A percentile compares a stretch with the other conserved stretches of the same genome.
Evolutionary conservation across 352 stramenopile species (phyloP).

Genomic region (Globisporangium barbulae): DNA sequence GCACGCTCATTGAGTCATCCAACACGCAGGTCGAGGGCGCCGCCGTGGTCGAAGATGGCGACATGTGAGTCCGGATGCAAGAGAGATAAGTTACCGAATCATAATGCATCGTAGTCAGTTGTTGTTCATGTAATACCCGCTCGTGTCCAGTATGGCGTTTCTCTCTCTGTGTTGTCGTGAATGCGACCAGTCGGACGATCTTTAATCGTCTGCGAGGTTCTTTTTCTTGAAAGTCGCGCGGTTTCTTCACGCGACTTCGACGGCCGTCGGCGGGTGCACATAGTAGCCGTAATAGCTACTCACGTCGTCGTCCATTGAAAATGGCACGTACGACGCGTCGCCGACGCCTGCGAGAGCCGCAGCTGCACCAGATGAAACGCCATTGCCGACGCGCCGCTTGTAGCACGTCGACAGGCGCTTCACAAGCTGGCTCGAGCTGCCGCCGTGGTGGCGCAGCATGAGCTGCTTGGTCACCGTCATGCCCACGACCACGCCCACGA

Average conservation of each 20-base stretch:
- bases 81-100: background rate
- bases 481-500: constrained; percentile 41
- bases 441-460: constrained; percentile 13
- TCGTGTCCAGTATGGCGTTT: background rate
- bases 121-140: background rate
- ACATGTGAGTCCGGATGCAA: background rate
- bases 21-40: constrained; percentile 11
- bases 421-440: constrained; percentile 10
- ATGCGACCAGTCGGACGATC: background rate
- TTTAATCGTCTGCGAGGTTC: background rate
- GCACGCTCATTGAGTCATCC: constrained; percentile 22
- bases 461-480: constrained; percentile 28
- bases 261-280: constrained; percentile 26
- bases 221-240: background rate
- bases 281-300: constrained; percentile 26
- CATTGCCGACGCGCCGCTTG: constrained; percentile 2
- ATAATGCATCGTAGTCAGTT: background rate
- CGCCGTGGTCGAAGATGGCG: constrained; percentile 4
- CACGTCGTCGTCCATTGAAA: constrained; percentile 7
- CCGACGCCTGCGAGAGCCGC: background rate
- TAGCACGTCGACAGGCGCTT: constrained; percentile 10
- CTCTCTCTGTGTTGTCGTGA: background rate
- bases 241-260: constrained; percentile 36
- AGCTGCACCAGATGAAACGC: background rate
- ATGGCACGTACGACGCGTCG: constrained; percentile 11